Percentiles rank a stretch among this genome's conserved stretches.
Conservation (phyloP, 768 basidiomycete species). For the Amanita pseudoporphyria region DNA sequence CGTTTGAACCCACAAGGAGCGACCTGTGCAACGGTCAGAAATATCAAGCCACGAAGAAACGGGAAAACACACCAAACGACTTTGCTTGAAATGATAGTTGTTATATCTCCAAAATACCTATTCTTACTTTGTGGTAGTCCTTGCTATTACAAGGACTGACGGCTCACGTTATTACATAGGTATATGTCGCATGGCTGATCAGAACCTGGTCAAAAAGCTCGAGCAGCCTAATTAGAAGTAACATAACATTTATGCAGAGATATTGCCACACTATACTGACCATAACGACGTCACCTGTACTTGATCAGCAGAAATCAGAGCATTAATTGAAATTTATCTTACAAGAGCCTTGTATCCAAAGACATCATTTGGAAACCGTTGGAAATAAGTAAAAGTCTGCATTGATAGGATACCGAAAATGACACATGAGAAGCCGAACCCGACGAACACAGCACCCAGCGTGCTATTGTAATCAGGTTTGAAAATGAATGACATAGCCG, state of each 20-base stretch:
- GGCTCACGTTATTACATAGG: conserved; percentile 43
- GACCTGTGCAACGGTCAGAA: neutral
- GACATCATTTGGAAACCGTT: conserved; percentile 27
- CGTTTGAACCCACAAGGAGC: conserved; percentile 22
- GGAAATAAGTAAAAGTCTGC: conserved; percentile 28
- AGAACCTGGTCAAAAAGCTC: conserved; percentile 41
- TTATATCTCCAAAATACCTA: conserved; percentile 28
- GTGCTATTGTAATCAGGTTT: conserved; percentile 14
- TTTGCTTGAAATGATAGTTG: conserved; percentile 17
- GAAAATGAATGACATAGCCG: conserved; percentile 2
- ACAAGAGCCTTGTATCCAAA: conserved; percentile 25
- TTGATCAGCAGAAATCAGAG: neutral
- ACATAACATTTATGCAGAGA: neutral
- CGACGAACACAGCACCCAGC: conserved; percentile 30
- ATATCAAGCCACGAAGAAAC: neutral
- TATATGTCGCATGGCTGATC: conserved; percentile 43
- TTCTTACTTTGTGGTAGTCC: conserved; percentile 5
- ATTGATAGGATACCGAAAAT: conserved; percentile 31
- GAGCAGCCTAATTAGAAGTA: conserved; percentile 24
- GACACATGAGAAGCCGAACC: conserved; percentile 28
- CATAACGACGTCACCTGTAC: conserved; percentile 21
- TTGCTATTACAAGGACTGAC: neutral
- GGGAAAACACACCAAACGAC: conserved; percentile 25
- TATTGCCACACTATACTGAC: conserved; percentile 10
- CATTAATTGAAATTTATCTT: conserved; percentile 7